Conservation (phyloP, 805 yeast species). For the Wickerhamiella shivajii region DNA sequence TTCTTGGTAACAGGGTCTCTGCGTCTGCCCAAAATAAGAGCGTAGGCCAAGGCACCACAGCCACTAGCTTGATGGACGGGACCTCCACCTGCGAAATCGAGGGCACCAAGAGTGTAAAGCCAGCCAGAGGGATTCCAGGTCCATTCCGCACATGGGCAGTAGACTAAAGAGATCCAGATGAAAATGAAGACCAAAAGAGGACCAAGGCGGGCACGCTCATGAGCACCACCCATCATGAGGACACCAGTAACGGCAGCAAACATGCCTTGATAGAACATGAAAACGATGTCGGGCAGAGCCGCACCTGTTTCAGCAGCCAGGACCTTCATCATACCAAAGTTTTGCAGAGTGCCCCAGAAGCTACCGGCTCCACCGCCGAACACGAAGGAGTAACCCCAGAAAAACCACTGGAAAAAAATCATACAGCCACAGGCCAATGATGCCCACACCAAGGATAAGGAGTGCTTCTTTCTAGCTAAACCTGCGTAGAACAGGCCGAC, state of each 20-base stretch:
- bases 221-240: conserved; percentile 94
- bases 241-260: conserved; percentile 89
- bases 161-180: conserved; percentile 88
- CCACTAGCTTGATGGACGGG: conserved; percentile 96
- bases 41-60: conserved; percentile 87
- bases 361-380: conserved; percentile 57
- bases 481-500: conserved; percentile 90
- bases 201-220: conserved; percentile 89
- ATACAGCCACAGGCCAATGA: conserved; percentile 77
- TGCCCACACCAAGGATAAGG: conserved; percentile 89
- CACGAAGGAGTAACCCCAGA: conserved; percentile 91
- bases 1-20: conserved; percentile 53
- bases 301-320: conserved; percentile 67
- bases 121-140: conserved; percentile 94
- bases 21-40: conserved; percentile 84
- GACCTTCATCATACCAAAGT: conserved; percentile 68
- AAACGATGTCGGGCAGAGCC: conserved; percentile 78
- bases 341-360: conserved; percentile 68
- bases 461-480: conserved; percentile 85
- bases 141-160: conserved; percentile 95
- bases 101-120: conserved; percentile 67
- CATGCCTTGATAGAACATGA: conserved; percentile 90
- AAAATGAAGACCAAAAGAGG: conserved; percentile 94
- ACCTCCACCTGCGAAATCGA: conserved; percentile 98
- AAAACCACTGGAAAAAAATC: conserved; percentile 89